Conservation (phyloP, 441 rosid species). For the Adansonia madagascariensis region DNA sequence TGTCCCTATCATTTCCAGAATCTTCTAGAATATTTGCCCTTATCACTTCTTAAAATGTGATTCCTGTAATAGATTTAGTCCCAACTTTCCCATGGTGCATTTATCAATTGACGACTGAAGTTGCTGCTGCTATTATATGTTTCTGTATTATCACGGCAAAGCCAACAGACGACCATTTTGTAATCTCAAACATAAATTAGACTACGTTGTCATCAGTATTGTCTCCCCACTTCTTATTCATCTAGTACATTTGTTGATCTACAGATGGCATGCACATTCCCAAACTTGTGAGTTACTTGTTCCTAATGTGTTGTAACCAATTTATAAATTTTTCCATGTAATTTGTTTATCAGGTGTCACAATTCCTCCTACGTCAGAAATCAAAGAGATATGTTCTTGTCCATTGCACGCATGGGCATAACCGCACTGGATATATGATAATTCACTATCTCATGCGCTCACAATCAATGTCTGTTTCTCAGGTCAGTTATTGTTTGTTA, state of each 20-base stretch:
- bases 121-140: conserved; percentile 13
- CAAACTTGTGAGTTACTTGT: neutral
- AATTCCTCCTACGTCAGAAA: conserved; percentile 73
- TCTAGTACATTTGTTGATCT: conserved; percentile 13
- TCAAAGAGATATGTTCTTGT: conserved; percentile 85
- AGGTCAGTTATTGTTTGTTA: conserved; percentile 49
- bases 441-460: conserved; percentile 95
- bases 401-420: conserved; percentile 99
- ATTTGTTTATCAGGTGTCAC: conserved; percentile 60
- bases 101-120: neutral
- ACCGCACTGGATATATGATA: conserved; percentile 98
- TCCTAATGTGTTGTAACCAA: neutral
- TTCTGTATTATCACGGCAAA: neutral
- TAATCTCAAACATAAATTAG: neutral
- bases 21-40: conserved; percentile 4
- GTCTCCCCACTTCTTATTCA: neutral
- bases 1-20: neutral
- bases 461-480: conserved; percentile 72
- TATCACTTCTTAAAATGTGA: conserved; percentile 23
- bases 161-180: neutral
- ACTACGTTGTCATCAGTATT: neutral
- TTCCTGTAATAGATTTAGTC: conserved; percentile 13
- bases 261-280: neutral
- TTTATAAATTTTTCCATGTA: neutral
- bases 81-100: neutral